Evolutionary conservation across 2,329 filamentous ascomycete genomes (phyloP).

Genomic region (Macrophomina tecta): DNA sequence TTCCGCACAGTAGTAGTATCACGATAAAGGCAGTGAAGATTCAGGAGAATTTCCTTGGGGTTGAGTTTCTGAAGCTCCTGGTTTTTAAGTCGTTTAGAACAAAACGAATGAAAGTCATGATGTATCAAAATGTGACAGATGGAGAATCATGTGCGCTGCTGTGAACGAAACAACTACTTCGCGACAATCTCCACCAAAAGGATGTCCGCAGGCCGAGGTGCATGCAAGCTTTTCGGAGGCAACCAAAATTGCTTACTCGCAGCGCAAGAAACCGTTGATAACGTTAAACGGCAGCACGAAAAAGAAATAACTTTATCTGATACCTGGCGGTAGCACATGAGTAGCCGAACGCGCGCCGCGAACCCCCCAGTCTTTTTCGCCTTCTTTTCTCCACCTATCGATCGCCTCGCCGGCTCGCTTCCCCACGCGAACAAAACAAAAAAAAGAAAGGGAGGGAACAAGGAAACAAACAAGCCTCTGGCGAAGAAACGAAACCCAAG

Average conservation of each 20-base stretch:
- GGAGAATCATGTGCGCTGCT: not conserved
- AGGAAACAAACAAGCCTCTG: not conserved
- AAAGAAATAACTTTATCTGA: slow-evolving; percentile 8
- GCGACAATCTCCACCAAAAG: no score
- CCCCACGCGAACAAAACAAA: not conserved
- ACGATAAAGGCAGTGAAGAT: not conserved
- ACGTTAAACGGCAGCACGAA: not conserved
- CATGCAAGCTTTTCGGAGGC: not conserved
- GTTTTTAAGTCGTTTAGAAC: not conserved
- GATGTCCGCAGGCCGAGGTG: not conserved
- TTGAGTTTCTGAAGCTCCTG: not conserved
- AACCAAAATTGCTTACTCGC: no score
- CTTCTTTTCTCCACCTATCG: not conserved
- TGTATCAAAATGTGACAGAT: not conserved
- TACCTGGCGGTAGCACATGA: not conserved
- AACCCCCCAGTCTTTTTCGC: no score
- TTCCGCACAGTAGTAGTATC: slow-evolving; percentile 1
- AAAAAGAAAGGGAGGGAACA: no score
- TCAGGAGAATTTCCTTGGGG: not conserved
- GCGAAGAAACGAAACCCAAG: not conserved
- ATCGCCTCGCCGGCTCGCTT: not conserved
- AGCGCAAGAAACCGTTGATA: not conserved
- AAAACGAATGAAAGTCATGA: slow-evolving; percentile 17
- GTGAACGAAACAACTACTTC: not conserved
- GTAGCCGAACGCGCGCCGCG: not conserved